Evolutionary conservation across 805 yeast genomes (phyloP).

Genomic region (Lipomyces mesembrius): DNA sequence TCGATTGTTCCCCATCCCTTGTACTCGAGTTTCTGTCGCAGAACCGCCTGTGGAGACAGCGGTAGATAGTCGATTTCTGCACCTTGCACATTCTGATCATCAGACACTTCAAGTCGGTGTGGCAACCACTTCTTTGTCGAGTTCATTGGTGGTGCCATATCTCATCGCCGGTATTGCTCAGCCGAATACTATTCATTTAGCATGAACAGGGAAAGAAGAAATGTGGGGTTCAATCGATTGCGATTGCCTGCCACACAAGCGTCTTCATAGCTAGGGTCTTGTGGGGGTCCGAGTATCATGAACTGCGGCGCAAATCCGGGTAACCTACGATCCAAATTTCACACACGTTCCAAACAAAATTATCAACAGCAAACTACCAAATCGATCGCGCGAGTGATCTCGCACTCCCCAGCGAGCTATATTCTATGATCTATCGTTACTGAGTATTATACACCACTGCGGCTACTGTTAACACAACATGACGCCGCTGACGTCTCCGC

Average conservation of each 20-base stretch:
- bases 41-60: slow-evolving; percentile 11
- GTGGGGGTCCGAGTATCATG: too few species aligned
- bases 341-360: neutral
- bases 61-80: slow-evolving; percentile 12
- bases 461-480: neutral
- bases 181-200: neutral
- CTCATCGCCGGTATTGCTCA: neutral
- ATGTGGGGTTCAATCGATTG: neutral
- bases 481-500: slow-evolving; percentile 16
- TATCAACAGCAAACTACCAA: neutral
- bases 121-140: neutral
- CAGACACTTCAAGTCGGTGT: neutral
- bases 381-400: neutral
- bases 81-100: neutral
- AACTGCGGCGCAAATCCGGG: too few species aligned
- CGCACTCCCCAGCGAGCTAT: neutral
- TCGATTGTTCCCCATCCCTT: slow-evolving; percentile 32
- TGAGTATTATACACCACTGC: neutral
- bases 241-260: too few species aligned
- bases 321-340: too few species aligned
- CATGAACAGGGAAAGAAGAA: neutral
- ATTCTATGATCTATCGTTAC: neutral
- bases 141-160: neutral
- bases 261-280: too few species aligned
- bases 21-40: slow-evolving; percentile 15